Conservation (phyloP, 352 stramenopile genomes). For the Phytophthora idaei region DNA sequence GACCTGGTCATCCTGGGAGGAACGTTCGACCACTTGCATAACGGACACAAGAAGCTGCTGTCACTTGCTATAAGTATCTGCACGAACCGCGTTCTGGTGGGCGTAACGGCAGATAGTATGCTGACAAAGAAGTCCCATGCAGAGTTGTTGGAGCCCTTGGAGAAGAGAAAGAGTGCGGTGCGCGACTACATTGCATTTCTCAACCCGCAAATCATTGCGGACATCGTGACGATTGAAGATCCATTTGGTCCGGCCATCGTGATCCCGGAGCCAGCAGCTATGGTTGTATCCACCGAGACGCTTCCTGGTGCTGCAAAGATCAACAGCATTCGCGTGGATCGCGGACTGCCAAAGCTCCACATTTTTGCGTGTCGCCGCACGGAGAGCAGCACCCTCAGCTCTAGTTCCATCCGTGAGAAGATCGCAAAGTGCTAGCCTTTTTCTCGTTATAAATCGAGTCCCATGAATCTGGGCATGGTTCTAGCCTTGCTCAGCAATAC, state of each 20-base stretch:
- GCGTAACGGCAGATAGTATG: constrained; percentile 84
- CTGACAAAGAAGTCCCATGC: constrained; percentile 77
- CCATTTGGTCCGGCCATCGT: constrained; percentile 85
- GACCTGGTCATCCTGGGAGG: constrained; percentile 77
- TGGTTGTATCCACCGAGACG: constrained; percentile 90
- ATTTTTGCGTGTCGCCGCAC: constrained; percentile 85
- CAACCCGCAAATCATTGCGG: constrained; percentile 60
- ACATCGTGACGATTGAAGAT: constrained; percentile 84
- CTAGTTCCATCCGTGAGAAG: constrained; percentile 79
- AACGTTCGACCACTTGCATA: constrained; percentile 92
- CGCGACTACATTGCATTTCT: constrained; percentile 66
- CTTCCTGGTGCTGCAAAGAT: constrained; percentile 82
- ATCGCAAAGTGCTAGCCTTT: constrained; percentile 36
- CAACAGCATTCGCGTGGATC: constrained; percentile 73
- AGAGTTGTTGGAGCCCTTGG: constrained; percentile 72
- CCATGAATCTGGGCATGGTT: too few species aligned
- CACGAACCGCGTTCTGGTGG: constrained; percentile 57
- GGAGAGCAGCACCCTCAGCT: constrained; percentile 85
- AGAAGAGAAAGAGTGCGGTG: constrained; percentile 61
- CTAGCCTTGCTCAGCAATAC: not conserved
- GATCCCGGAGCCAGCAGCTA: constrained; percentile 65
- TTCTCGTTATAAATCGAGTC: not conserved
- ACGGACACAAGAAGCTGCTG: constrained; percentile 91
- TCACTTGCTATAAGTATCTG: constrained; percentile 75
- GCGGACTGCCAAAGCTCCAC: constrained; percentile 57